Conservation (phyloP, 1,284 basidiomycete genomes). For the Sanghuangporus baumii region DNA sequence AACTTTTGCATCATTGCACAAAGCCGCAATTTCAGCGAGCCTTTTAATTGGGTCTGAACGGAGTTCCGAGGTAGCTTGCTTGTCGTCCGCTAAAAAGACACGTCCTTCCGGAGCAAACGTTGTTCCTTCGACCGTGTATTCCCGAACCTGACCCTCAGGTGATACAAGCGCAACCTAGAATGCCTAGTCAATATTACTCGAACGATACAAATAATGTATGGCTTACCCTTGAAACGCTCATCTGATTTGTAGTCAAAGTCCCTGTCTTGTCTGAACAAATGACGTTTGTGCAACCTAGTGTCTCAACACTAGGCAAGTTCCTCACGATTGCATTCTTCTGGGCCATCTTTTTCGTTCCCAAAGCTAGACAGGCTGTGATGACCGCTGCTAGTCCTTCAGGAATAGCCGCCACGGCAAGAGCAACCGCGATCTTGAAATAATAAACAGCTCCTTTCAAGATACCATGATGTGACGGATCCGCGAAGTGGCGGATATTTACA, state of each 20-base stretch:
- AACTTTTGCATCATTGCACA: conserved; percentile 91
- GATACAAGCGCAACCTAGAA: conserved; percentile 72
- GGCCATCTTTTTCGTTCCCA: conserved; percentile 97
- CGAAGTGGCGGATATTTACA: conserved; percentile 91
- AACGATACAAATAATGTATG: background rate
- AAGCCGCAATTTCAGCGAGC: conserved; percentile 82
- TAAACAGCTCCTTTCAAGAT: conserved; percentile 89
- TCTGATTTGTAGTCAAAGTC: conserved; percentile 93
- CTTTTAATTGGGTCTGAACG: conserved; percentile 72
- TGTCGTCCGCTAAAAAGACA: conserved; percentile 61
- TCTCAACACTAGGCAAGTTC: conserved; percentile 94
- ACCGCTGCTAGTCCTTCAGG: conserved; percentile 94
- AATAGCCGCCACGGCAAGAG: conserved; percentile 92
- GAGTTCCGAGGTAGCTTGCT: conserved; percentile 50
- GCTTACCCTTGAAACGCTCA: conserved; percentile 83
- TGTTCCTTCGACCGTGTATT: conserved; percentile 82
- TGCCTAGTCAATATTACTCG: conserved; percentile 16
- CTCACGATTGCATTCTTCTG: conserved; percentile 95
- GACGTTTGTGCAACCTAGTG: conserved; percentile 92
- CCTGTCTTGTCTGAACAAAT: conserved; percentile 98
- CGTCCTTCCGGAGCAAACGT: conserved; percentile 83
- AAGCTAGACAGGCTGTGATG: conserved; percentile 92
- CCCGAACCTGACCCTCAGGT: conserved; percentile 46
- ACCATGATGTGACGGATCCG: conserved; percentile 87
- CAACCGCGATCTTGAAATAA: conserved; percentile 98